Base-by-base conservation (phyloP, 2,329 filamentous ascomycete genomes). In the Fusarium sp. region DNA sequence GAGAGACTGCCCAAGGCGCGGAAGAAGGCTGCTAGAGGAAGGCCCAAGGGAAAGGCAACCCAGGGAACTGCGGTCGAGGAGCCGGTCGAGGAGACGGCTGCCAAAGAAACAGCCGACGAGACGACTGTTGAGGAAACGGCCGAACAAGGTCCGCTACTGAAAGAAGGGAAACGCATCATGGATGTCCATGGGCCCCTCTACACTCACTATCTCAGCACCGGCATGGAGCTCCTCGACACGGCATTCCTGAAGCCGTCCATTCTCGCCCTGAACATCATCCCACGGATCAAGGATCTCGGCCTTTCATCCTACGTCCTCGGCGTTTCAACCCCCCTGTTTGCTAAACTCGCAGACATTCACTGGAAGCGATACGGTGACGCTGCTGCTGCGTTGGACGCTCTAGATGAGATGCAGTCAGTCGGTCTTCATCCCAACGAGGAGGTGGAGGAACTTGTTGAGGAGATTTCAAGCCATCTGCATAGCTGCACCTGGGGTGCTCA, bases 301-400 rank as follows among this genome's bases (percentile, higher is more conserved):
- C 86, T 92, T 2, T 88, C 89, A 1, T 92, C 92, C 0, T 94
- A 92, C 77, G 90, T 94, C 8, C 87, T 96, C 1, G 93, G 92
- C 56, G 91, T 90, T 7, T 91, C 91, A 20, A 92, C 92, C 0
- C 84, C 87, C 0, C 89, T 95, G 46, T 95, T 93, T 84, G 91
- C 92, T 78, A 85, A 89, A 57, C 86, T 94, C 36, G 85, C 94
- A 27, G 81, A 85, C 16, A 86, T 92, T 24, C 84, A 90, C 64
- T 94, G 92, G 89, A 80, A 83, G 36, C 87, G 89, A 12, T 88
- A 89, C 71, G 86, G 89, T 24, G 90, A 94, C 75, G 84, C 90
- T 3, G 72, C 78, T 5, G 85, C 85, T 1, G 87, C 92, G 27
- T 81, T 90, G 58, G 83, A 85, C 5, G 79, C 92, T 2, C 82